A percentile compares a stretch with the other conserved stretches of the same genome.
Evolutionary conservation across 108 stramenopile genomes (phyloP).

Genomic region (Fragilariopsis cylindrus): DNA sequence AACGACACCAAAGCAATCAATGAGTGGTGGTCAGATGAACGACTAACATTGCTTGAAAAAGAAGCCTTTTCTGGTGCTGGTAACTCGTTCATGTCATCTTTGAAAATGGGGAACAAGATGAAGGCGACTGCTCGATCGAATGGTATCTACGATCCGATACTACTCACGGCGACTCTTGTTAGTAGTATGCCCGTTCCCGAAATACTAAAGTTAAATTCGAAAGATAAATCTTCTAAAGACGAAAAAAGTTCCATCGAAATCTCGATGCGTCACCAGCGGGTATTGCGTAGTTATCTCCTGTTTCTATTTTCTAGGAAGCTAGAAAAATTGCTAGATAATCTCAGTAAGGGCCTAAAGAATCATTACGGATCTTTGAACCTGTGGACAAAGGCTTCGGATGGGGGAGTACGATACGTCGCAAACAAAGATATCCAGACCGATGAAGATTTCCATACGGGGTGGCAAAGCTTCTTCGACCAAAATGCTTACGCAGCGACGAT

Average conservation of each 20-base stretch:
- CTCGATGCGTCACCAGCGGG: conserved; percentile 51
- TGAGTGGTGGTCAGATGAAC: conserved; percentile 84
- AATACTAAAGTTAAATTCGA: conserved; percentile 44
- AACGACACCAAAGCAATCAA: conserved; percentile 56
- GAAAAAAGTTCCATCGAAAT: conserved; percentile 30
- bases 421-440: conserved; percentile 16
- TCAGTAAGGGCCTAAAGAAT: conserved; percentile 71
- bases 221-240: conserved; percentile 22
- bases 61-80: conserved; percentile 53
- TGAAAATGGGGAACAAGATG: conserved; percentile 78
- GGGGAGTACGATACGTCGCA: conserved; percentile 56
- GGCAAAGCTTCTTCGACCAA: conserved; percentile 83
- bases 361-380: conserved; percentile 72
- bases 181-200: conserved; percentile 65
- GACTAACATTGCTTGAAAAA: conserved; percentile 60
- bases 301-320: conserved; percentile 72
- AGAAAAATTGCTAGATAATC: conserved; percentile 73
- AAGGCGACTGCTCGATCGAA: conserved; percentile 54
- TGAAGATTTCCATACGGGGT: conserved; percentile 54
- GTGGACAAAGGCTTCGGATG: conserved; percentile 77
- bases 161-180: conserved; percentile 70
- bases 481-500: conserved; percentile 75
- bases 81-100: conserved; percentile 47
- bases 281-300: conserved; percentile 62
- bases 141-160: conserved; percentile 66